Evolutionary conservation across 805 yeast species (phyloP), one percentile per base, ranked within the genome.

Genomic region (Pichia heedii): DNA sequence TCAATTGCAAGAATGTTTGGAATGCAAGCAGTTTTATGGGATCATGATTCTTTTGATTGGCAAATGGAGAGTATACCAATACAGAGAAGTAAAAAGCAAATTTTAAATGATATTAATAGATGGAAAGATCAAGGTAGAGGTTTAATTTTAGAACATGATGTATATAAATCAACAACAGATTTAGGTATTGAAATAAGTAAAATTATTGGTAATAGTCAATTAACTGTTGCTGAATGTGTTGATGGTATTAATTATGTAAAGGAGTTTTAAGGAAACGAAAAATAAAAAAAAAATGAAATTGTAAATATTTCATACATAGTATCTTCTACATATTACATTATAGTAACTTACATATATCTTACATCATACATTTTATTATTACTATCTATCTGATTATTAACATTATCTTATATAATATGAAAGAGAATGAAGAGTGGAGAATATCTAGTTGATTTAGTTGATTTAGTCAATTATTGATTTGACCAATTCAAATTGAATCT

Each of bases 41-140:
- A 87, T 57, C 76, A 73, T 54, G 97, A 90, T 62, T 77, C 96
- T 0, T 80, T 81, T 63, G 97, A 90, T 62, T 90, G 97, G 97
- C 77, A 77, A 58, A 63, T 88, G 56, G 68, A 75, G 33, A 68
- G 71, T 2, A 68, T 68, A 20, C 69, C 73, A 19, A 55, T 58
- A 4, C 49, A 47, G 13, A 71, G 73, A 50, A 69, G 77, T 1
- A 77, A 74, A 43, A 57, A 58, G 2, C 73, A 74, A 35, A 77
- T 89, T 33, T 64, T 71, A 36, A 56, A 57, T 3, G 87, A 82
- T 33, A 78, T 84, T 3, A 57, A 55, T 3, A 53, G 54, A 8
- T 87, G 90, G 83, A 60, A 60, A 37, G 39, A 50, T 3, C 54
- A 61, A 2, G 60, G 58, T 20, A 36, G 21, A 13, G 97, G 96